Evolutionary conservation across 179 eudicot genomes (phyloP).

Genomic region (Pouteria campechiana): DNA sequence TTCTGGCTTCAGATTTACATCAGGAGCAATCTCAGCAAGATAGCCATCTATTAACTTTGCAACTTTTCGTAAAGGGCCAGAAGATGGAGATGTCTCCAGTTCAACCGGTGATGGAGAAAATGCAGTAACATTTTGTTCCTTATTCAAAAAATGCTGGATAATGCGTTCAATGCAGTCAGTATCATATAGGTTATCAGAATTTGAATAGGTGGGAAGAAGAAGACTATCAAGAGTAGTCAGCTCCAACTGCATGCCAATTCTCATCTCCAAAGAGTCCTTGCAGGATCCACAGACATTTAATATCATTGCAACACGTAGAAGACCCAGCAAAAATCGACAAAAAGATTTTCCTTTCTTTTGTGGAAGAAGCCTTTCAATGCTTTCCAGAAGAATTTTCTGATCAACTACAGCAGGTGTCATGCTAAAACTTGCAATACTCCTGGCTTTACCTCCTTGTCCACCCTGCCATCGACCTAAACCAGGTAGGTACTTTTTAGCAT

Average conservation of each 20-base stretch:
- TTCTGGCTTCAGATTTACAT: slow-evolving; percentile 76
- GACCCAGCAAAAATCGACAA: slow-evolving; percentile 77
- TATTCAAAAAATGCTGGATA: slow-evolving; percentile 45
- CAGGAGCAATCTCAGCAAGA: slow-evolving; percentile 93
- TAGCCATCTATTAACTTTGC: slow-evolving; percentile 74
- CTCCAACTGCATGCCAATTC: slow-evolving; percentile 80
- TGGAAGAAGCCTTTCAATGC: slow-evolving; percentile 59
- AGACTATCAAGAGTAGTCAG: slow-evolving; percentile 67
- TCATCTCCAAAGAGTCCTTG: slow-evolving; percentile 59
- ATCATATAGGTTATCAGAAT: slow-evolving; percentile 69
- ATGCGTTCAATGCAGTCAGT: slow-evolving; percentile 82
- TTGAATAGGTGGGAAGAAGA: slow-evolving; percentile 75
- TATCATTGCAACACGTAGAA: slow-evolving; percentile 77
- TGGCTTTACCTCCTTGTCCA: slow-evolving; percentile 27
- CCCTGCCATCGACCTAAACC: slow-evolving; percentile 82
- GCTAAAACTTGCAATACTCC: slow-evolving; percentile 71
- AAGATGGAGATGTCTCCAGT: slow-evolving; percentile 37
- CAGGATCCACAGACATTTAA: slow-evolving; percentile 55
- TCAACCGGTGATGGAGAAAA: slow-evolving; percentile 51
- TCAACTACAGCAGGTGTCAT: slow-evolving; percentile 60
- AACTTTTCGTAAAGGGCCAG: slow-evolving; percentile 54
- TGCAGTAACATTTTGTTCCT: slow-evolving; percentile 22
- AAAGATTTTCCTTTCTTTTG: slow-evolving; percentile 67
- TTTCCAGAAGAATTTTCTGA: slow-evolving; percentile 58
- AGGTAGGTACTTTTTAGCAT: slow-evolving; percentile 68